These are phyloP conservation scores for Neurospora tetraspora DNA, from an alignment of 495 filamentous ascomycete species.

Conservation along the genomic window DNA sequence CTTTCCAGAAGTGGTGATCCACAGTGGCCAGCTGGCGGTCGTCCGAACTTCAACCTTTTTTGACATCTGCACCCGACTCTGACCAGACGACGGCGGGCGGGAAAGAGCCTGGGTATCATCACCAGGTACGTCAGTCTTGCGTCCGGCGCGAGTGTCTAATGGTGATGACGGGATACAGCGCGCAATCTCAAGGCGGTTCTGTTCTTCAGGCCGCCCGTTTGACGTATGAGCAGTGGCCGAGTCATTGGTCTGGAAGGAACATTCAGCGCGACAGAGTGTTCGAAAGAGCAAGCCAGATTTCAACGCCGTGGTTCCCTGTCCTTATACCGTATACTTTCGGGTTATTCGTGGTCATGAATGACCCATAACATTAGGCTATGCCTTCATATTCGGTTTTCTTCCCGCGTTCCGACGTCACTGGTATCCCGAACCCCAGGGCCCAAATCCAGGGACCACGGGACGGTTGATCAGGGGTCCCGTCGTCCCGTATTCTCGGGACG, in stretches of 20 bases:
- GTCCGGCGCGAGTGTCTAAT: background rate
- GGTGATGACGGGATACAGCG: background rate
- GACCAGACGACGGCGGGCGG: background rate
- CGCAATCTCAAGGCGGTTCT: background rate
- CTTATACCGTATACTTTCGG: background rate
- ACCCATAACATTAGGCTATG: background rate
- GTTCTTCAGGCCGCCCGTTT: background rate
- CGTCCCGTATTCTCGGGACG: background rate
- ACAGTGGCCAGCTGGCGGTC: background rate
- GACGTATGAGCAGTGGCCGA: background rate
- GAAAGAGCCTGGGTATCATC: background rate
- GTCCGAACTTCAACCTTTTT: background rate
- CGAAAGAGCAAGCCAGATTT: background rate
- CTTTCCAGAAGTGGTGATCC: background rate
- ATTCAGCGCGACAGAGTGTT: background rate
- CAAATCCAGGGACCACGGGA: background rate
- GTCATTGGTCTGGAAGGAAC: background rate
- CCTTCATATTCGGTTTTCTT: background rate
- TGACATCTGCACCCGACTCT: background rate
- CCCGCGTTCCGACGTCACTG: background rate
- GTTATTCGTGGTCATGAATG: no score
- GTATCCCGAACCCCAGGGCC: background rate
- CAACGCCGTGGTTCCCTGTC: background rate
- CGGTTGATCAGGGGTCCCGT: background rate
- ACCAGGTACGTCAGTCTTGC: background rate